Base-by-base conservation (phyloP, 257 asterid species). In the Plantago elongata region DNA sequence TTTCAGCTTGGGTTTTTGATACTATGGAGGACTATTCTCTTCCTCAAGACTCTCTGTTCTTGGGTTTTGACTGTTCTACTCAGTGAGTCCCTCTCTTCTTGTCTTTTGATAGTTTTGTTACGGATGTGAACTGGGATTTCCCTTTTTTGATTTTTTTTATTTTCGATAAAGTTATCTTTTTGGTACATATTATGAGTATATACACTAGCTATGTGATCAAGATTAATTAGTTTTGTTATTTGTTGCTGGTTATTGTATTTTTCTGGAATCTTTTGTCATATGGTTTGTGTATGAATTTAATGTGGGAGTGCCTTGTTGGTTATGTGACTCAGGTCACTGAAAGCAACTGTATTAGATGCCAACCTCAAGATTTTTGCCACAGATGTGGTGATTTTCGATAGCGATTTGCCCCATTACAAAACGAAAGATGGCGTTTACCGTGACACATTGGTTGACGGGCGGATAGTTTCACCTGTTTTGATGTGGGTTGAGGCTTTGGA, bases 401-500 rank as follows among this genome's bases (percentile, higher is more conserved):
- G 74, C 40, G 87, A 83, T 22, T 72, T 83, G 70, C 78, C 87
- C 50, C 83, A 83, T 74, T 80, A 83, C 70, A 80, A 74, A 58
- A 83, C 90, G 61, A 79, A 80, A 77, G 90, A 81, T 70, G 90
- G 90, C 12, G 83, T 83, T 54, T 78, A 76, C 71, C 71, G 87
- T 45, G 90, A 78, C 16, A 54, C 73, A n/a, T 27, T 47, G 15
- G 70, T 80, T 14, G 58, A 67, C 57, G 90, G 90, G 8, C 74
- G 87, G 64, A 83, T 83, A 46, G 83, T 80, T 61, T 83, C 87
- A 3, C 84, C 87, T 63, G 63, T 84, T 11, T 62, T 80, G 51
- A 80, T 83, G 90, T 83, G 87, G 90, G 83, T 78, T 44, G 87
- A 83, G 42, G 87, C 90, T 58, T 63, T 83, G 64, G 87, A 83